Evolutionary conservation across 345 rosid species (phyloP), one percentile per base, ranked within the genome.

Genomic region (Arabidopsis arenosa): DNA sequence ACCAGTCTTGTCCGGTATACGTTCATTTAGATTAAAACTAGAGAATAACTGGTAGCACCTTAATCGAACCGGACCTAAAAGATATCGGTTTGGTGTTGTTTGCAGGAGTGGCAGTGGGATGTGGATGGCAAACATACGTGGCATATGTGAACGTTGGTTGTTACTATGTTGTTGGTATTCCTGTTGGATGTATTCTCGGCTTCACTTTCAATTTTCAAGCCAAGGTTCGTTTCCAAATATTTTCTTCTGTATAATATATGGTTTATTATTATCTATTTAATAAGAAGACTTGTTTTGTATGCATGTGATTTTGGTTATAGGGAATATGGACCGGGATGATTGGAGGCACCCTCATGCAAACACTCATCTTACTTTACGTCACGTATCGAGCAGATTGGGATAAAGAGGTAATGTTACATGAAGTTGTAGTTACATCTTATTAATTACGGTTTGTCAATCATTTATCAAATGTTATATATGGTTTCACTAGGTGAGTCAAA

Each of bases 111-210:
- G 91, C 93, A 7, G 88, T 89, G 56, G 93, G 93, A 21, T 84
- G 94, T 47, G 94, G 91, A 76, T 89, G 94, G 90, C 94, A 87
- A 75, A 75, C 88, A 14, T 84, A 83, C 45, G 90, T 89, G 56
- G 93, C 93, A 2, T 83, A 82, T 59, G 88, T 87, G 3, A 89
- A 89, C 9, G 75, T 89, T 1, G 87, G 84, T 21, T 87, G 91
- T 23, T 89, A 87, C 64, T 87, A 89, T 69, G 7, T 83, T 7
- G 68, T 86, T 41, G 91, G 94, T 26, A 64, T 89, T 63, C 94
- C 91, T 0, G 1, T 63, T 79, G 94, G 83, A 2, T 84, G 80
- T 68, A 1, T 89, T 74, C 85, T 87, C 26, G 94, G 94, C 10
- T 87, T 89, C 67, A 82, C 63, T 55, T 79, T 81, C 47, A 13